Conservation (phyloP, 805 yeast genomes). For the Starmera pachycereana region DNA sequence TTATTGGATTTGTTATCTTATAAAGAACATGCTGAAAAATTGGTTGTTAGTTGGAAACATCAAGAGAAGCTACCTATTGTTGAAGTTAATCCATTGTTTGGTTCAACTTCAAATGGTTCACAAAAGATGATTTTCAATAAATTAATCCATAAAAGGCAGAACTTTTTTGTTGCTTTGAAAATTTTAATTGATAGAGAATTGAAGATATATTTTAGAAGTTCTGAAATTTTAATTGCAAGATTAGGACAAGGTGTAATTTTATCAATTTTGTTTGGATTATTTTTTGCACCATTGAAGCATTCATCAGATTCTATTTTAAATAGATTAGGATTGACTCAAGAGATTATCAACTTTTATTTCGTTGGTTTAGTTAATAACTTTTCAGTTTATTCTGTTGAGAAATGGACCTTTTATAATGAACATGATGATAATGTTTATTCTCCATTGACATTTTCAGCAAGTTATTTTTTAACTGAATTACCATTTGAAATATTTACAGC, state of each 20-base stretch:
- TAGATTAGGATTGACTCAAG: constrained; percentile 69
- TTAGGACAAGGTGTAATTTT: constrained; percentile 53
- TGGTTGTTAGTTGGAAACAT: constrained; percentile 29
- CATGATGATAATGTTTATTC: constrained; percentile 65
- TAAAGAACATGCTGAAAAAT: constrained; percentile 30
- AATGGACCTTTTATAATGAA: constrained; percentile 71
- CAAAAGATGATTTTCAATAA: constrained; percentile 8
- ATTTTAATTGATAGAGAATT: constrained; percentile 25
- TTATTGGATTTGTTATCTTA: constrained; percentile 61
- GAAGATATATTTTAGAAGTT: constrained; percentile 32
- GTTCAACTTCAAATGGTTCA: constrained; percentile 5
- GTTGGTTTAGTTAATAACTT: constrained; percentile 74
- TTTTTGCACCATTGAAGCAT: constrained; percentile 49
- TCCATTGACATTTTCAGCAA: constrained; percentile 46
- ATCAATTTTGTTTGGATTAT: constrained; percentile 57
- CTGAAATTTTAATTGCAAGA: constrained; percentile 55
- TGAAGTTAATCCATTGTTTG: constrained; percentile 3
- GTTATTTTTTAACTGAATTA: constrained; percentile 52
- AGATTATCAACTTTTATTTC: constrained; percentile 60
- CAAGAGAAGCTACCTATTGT: neutral
- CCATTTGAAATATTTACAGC: constrained; percentile 58
- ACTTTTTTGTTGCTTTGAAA: constrained; percentile 22
- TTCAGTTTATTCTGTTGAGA: constrained; percentile 63
- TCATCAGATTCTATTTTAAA: constrained; percentile 43
- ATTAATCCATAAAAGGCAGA: constrained; percentile 20